Evolutionary conservation across 2,329 filamentous ascomycete genomes (phyloP).

Genomic region (Didymella exigua): DNA sequence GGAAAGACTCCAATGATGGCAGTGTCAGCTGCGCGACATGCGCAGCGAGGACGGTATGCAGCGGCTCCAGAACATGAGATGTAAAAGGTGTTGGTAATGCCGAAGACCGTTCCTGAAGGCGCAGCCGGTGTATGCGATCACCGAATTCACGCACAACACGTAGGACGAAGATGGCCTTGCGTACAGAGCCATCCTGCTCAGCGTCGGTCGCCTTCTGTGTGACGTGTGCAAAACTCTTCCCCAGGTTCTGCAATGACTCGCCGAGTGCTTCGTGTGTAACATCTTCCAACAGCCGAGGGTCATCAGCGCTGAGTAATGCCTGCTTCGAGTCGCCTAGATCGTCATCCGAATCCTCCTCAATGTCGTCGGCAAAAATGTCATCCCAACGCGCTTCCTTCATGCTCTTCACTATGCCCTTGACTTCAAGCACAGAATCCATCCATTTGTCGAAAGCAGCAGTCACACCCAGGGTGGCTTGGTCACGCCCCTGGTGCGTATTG

Average conservation of each 20-base stretch:
- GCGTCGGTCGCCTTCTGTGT: conserved; percentile 60
- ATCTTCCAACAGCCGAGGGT: conserved; percentile 67
- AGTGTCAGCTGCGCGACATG: conserved; percentile 60
- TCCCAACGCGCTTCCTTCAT: conserved; percentile 75
- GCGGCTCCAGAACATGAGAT: conserved; percentile 63
- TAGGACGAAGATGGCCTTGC: conserved; percentile 66
- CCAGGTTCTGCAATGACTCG: conserved; percentile 64
- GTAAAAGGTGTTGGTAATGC: conserved; percentile 36
- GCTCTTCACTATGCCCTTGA: conserved; percentile 66
- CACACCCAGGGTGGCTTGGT: conserved; percentile 67
- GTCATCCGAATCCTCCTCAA: conserved; percentile 71
- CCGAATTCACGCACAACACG: conserved; percentile 77
- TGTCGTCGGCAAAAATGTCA: conserved; percentile 74
- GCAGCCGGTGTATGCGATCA: conserved; percentile 52
- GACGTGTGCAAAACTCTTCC: conserved; percentile 59
- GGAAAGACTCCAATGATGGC: conserved; percentile 48
- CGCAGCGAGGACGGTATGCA: conserved; percentile 67
- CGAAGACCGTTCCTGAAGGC: conserved; percentile 39
- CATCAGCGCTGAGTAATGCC: conserved; percentile 71
- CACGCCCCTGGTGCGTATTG: conserved; percentile 73
- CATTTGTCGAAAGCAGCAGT: conserved; percentile 72
- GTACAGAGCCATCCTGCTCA: conserved; percentile 52
- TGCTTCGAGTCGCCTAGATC: conserved; percentile 72
- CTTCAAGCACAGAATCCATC: conserved; percentile 73
- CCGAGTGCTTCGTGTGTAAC: conserved; percentile 63